Evolutionary conservation across 139 green algal species (phyloP), one percentile per base, ranked within the genome.

Genomic region (Monoraphidium neglectum): DNA sequence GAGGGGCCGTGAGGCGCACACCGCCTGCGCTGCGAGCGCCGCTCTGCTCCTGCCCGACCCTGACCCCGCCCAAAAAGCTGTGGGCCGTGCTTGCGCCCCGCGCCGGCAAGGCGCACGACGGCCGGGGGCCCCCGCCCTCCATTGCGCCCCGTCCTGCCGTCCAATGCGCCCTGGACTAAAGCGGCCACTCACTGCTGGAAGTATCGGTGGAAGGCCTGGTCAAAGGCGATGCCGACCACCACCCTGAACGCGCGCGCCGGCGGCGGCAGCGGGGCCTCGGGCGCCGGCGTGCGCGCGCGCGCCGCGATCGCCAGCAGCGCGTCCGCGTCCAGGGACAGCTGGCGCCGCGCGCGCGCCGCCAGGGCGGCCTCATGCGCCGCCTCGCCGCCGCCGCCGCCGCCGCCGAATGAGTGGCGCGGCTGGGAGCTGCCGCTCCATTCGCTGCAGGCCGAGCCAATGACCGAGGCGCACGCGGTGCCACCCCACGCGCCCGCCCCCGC

Each of bases 361-460:
- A 51, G 43, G 8, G 8, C 10, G 24, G 16, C 30, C 32, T 6
- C 33, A 23, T 67, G 56, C 35, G 51, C 36, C 53, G 35, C 26
- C 23, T 56, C 23, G 47, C 32, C 21, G 35, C 53, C 53, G 64
- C 70, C 3, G 64, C 18, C 68, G 63, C 33, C 35, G 49, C 74
- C 75, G 6, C 90, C 36, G 15, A 40, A 64, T 57, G 90, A 69
- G 33, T 54, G 72, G 26, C 74, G 81, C 43, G 71, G 66, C 74
- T 73, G 79, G 72, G 63, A 16, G 4, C 47, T 66, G 59, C 26
- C 0, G 32, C 13, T 56, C 61, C 46, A 68, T 68, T 60, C 1
- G 43, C 51, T 47, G 6, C n/a, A 57, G 23, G 16, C n/a, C n/a
- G n/a, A n/a, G n/a, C n/a, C n/a, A n/a, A n/a, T n/a, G n/a, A n/a